Base-by-base conservation (phyloP, 371 early-diverging fungal genomes). In the Apophysomyces variabilis region DNA sequence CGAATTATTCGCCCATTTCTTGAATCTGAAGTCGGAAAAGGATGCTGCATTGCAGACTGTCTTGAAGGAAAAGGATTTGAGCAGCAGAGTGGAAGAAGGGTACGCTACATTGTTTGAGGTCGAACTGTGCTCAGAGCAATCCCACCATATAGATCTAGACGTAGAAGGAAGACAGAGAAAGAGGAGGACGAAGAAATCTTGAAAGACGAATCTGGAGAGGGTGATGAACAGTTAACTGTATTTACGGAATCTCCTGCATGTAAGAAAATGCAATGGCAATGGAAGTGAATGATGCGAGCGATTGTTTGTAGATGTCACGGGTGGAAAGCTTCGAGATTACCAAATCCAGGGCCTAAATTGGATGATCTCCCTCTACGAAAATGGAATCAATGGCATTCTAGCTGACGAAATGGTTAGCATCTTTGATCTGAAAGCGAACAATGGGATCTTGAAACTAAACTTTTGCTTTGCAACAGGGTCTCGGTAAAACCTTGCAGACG, bases 281-380 rank as follows among this genome's bases (percentile, higher is more conserved):
- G 8, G 11, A 38, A 43, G n/a, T 8, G 18, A 8, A 26, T 18
- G 46, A 38, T 13, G 26, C 16, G 26, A 18, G n/a, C 3, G 6
- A 44, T n/a, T 18, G 36, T n/a, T 11, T 44, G 18, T 76, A 92
- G 93, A 94, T 69, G 91, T 98, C 66, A 87, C 88, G 39, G 93
- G 93, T 50, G 98, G 98, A 14, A 92, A 76, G 13, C 84, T 99
- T 77, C 87, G 97, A 57, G 97, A 96, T 72, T 97, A 99, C 73
- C 99, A 99, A 77, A 68, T 99, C n/a, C 93, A 96, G 67, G 99
- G 99, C 18, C 85, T 99, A 32, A 99, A 99, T 79, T 99, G 99
- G 99, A 92, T 99, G 86, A 90, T 99, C 21, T 96, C 94, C 1
- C 84, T 99, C 64, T 97, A 91, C 72, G 93, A 97, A 65, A 95